Percentiles rank a stretch among this genome's conserved stretches.
Conservation (phyloP, 2,329 filamentous ascomycete species). For the Apiospora koreana region DNA sequence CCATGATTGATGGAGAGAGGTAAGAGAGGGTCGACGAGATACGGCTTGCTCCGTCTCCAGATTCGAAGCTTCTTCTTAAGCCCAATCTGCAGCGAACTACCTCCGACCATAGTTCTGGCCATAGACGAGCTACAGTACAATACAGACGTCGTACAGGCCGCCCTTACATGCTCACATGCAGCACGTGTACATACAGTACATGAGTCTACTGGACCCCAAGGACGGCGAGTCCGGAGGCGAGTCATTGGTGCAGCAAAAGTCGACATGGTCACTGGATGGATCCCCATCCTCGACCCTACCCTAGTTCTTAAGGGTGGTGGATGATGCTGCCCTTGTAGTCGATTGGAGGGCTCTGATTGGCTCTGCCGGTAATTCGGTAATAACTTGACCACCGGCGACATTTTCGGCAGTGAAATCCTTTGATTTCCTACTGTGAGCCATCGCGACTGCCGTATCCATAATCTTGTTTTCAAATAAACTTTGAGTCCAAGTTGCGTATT, state of each 20-base stretch:
- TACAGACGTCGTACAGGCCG: background rate
- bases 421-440: background rate
- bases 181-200: background rate
- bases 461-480: background rate
- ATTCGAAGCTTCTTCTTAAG: background rate
- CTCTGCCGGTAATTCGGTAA: background rate
- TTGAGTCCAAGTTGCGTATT: background rate
- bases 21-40: background rate
- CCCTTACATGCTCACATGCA: slow-evolving; percentile 6
- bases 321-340: background rate
- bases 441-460: background rate
- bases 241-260: background rate
- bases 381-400: background rate
- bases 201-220: background rate
- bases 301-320: background rate
- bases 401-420: background rate
- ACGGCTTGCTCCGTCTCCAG: background rate
- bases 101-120: background rate
- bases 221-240: background rate
- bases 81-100: background rate
- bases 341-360: background rate
- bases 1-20: background rate
- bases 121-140: background rate
- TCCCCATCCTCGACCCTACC: background rate
- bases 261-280: background rate